A percentile compares a stretch with the other conserved stretches of the same genome.
These are phyloP conservation scores for Phascolomyces articulosus DNA, from an alignment of 371 early-diverging fungal genomes.

Conservation along the genomic window DNA sequence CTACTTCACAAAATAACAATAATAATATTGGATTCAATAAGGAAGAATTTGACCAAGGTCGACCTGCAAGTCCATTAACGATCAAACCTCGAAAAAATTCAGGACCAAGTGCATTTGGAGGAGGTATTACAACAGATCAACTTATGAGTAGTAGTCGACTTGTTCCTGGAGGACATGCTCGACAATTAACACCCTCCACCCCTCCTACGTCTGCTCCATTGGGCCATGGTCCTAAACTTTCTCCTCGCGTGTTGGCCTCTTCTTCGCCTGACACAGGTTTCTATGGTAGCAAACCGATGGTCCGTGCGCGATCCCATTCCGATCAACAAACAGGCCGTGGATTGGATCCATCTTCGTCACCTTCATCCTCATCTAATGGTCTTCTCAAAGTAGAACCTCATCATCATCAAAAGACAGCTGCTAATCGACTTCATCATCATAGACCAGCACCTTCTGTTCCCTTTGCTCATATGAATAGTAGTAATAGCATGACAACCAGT, in stretches of 20 bases:
- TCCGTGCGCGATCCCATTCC: constrained; percentile 44
- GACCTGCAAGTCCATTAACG: constrained; percentile 14
- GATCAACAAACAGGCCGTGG: constrained; percentile 27
- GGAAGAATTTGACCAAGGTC: not conserved
- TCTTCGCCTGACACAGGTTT: constrained; percentile 14
- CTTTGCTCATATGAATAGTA: not conserved
- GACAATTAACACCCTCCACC: not conserved
- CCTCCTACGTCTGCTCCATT: not conserved
- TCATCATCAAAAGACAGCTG: constrained; percentile 2
- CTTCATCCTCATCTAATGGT: not conserved
- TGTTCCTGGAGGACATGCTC: constrained; percentile 9
- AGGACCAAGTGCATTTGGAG: not conserved
- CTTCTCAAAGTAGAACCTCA: constrained; percentile 9
- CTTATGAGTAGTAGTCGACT: constrained; percentile 10
- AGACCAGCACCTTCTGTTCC: constrained; percentile 9
- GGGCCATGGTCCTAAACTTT: constrained; percentile 21
- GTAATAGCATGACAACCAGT: not conserved
- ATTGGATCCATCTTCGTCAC: not conserved
- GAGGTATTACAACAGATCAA: constrained; percentile 2
- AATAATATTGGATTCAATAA: not conserved
- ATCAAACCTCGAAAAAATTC: constrained; percentile 3
- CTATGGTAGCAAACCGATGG: constrained; percentile 27
- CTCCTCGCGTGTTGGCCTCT: constrained; percentile 21
- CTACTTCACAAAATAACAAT: not conserved
- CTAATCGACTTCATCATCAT: constrained; percentile 11